Base-by-base conservation (phyloP, 495 filamentous ascomycete genomes). In the Lasiosphaeria miniovina region DNA sequence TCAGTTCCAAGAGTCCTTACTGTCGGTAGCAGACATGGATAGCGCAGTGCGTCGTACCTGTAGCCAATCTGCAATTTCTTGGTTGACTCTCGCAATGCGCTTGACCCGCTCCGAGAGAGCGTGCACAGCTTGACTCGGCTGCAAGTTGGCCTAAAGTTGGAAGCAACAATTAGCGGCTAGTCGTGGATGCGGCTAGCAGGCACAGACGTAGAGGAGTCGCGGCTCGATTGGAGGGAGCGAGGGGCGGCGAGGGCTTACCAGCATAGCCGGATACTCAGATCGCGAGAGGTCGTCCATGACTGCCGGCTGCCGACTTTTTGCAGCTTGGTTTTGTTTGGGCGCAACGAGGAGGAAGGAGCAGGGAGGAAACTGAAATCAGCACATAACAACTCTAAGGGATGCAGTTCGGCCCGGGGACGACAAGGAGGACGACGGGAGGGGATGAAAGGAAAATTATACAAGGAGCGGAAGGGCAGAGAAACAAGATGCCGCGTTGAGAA, bases 41-140 rank as follows among this genome's bases (percentile, higher is more conserved):
- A 36, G 59, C 49, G 53, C 34, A 51, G 57, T 31, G 61, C 36
- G 49, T 51, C 77, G 60, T 88, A 98, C 94, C 86, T 94, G 90
- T 54, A 99, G 81, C 89, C 93, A 99, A 75, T 98, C 93, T 65
- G 94, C 93, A 65, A 99, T 91, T 72, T 96, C 90, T 63, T 79
- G 71, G 77, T 99, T 96, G 80, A 96, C 78, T 70, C 86, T 89
- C 59, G 86, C 84, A 67, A 96, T 93, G 69, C 90, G 81, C 72
- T 89, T 89, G 68, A 98, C 83, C 64, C 95, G 90, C 70, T 98
- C 93, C 69, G 88, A 87, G 56, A 99, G 80, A 36, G 92, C 83
- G 57, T 82, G 82, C 36, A 93, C 91, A 55, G 95, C 93, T 77
- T 94, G 91, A 63, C 77, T 79, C 12, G 94, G 95, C 66, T 92